Base-by-base conservation (phyloP, 192 early-diverging fungal species). In the Allomyces arbusculus region DNA sequence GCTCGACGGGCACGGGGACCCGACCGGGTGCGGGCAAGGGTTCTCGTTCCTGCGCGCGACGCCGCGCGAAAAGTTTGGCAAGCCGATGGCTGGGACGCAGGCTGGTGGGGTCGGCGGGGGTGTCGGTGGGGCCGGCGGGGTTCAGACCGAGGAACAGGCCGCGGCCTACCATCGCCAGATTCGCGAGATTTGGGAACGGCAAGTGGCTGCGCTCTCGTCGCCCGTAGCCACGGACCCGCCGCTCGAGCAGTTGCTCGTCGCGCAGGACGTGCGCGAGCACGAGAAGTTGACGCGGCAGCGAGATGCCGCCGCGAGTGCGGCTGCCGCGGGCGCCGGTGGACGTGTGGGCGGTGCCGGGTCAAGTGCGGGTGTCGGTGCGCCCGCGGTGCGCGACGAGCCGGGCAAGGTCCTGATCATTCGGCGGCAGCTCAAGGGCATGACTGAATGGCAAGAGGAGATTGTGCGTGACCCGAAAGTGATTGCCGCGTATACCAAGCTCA, bases 1-100 rank as follows among this genome's bases (percentile, higher is more conserved):
- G 76, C 81, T 99, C 11, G 88, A 89, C 69, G 95, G 95, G 22
- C 87, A 87, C n/a, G 95, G 92, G 64, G 95, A 99, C 75, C 95
- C 95, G 8, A 94, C 94, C 0, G 95, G 92, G 12, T 14, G 16
- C 2, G 92, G 91, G 62, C 94, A 97, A 69, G 95, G 92, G 10
- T 96, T 99, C 69, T 97, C 94, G 79, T 99, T 94, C 74, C 90
- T 99, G 68, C 84, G 93, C 26, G 50, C 50, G 50, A 58, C 50
- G 50, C 33, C 33, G 33, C 33, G 33, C 33, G 33, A 40, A 40
- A 40, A 40, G 33, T 40, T 40, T 40, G 33, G 33, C 5, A 40
- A 40, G 8, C 33, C 33, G 4, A 40, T 40, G 33, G 33, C 33
- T 3, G 33, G 33, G 4, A 40, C 33, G 33, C 33, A 40, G 33